These are phyloP conservation scores for Dactylorhiza incarnata DNA, from an alignment of 106 monocot genomes.

Conservation along the genomic window DNA sequence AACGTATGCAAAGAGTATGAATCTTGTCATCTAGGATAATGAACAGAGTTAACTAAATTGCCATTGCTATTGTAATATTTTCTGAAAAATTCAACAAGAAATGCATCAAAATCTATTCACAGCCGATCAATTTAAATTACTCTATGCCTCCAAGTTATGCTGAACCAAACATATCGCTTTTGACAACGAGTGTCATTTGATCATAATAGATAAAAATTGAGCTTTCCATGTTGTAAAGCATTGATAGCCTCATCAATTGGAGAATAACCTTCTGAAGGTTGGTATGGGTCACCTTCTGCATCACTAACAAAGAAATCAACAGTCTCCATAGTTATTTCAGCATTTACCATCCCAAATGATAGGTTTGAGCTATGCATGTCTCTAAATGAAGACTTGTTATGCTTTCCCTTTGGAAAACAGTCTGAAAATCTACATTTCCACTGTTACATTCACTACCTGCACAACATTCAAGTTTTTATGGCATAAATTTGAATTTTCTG, in stretches of 20 bases:
- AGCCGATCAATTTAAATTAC: not conserved
- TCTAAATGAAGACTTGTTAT: conserved; percentile 35
- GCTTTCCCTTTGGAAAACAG: conserved; percentile 23
- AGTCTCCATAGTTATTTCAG: conserved; percentile 75
- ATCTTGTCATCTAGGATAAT: conserved; percentile 22
- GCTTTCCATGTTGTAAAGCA: conserved; percentile 53
- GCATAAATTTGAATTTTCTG: no score
- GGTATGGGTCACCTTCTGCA: conserved; percentile 71
- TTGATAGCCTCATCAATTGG: conserved; percentile 51
- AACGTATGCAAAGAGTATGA: conserved; percentile 88
- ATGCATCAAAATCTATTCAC: not conserved
- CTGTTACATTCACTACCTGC: conserved; percentile 16
- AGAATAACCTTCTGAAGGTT: conserved; percentile 62
- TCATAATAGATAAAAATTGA: not conserved
- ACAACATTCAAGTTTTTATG: conserved; percentile 26
- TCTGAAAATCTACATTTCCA: conserved; percentile 22
- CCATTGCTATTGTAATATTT: conserved; percentile 1
- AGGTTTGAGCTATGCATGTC: conserved; percentile 14
- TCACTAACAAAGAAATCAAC: conserved; percentile 80
- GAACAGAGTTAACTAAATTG: conserved; percentile 13
- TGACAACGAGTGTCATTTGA: not conserved
- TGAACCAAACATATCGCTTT: not conserved
- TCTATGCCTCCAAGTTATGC: not conserved
- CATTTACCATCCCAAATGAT: conserved; percentile 48
- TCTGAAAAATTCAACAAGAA: not conserved